Percentiles rank a stretch among this genome's conserved stretches.
phyloP scores from a whole-genome alignment of 805 yeast genomes.

The Wickerhamiella brachini region DNA sequence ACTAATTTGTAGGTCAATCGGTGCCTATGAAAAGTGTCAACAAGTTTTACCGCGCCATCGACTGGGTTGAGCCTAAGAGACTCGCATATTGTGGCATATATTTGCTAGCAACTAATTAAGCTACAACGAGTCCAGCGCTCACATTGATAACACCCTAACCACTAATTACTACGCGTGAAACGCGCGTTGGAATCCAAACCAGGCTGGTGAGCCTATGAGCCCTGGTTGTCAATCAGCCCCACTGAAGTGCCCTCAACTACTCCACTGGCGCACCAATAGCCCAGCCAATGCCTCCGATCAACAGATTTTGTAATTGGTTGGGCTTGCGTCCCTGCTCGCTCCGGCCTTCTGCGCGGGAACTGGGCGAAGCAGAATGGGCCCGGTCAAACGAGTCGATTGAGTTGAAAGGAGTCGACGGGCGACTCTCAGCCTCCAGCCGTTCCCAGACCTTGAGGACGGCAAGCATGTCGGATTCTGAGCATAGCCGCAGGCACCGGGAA shows the following conservation, averaged over 20 bases:
- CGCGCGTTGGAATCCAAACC: too few species aligned
- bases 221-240: too few species aligned
- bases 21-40: too few species aligned
- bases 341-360: too few species aligned
- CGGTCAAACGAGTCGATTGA: neutral
- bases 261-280: conserved; percentile 38
- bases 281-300: conserved; percentile 49
- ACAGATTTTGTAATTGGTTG: conserved; percentile 36
- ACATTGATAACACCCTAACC: neutral
- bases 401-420: neutral
- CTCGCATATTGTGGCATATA: too few species aligned
- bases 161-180: neutral
- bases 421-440: conserved; percentile 11
- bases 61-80: too few species aligned
- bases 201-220: too few species aligned
- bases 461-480: conserved; percentile 42
- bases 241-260: too few species aligned
- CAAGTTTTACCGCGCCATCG: too few species aligned
- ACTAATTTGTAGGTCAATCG: too few species aligned
- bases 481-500: conserved; percentile 35
- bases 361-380: neutral
- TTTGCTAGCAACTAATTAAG: too few species aligned
- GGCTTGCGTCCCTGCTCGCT: conserved; percentile 13
- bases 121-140: too few species aligned
- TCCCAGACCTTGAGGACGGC: conserved; percentile 51